Evolutionary conservation across 352 stramenopile species (phyloP).

Genomic region (Globisporangium heterothallicum): DNA sequence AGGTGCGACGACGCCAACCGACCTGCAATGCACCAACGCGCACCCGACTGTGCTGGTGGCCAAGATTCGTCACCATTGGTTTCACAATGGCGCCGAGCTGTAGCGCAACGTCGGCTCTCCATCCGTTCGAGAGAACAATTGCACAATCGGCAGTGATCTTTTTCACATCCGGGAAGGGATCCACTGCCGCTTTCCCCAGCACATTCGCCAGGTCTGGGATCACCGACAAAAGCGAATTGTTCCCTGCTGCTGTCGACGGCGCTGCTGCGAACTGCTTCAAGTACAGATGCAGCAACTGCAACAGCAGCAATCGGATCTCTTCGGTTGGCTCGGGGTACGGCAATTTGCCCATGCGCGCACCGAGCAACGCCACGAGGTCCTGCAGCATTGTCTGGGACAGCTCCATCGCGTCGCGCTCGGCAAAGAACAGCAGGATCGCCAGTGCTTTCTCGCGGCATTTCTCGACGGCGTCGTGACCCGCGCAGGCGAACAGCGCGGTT

Average conservation of each 20-base stretch:
- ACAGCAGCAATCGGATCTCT: slow-evolving; percentile 69
- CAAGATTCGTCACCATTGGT: slow-evolving; percentile 61
- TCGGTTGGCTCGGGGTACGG: slow-evolving; percentile 77
- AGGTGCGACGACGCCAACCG: too few relatives aligned
- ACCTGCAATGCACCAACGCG: slow-evolving; percentile 67
- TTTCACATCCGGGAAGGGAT: slow-evolving; percentile 81
- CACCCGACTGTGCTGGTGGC: slow-evolving; percentile 80
- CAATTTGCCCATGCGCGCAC: slow-evolving; percentile 60
- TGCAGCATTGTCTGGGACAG: slow-evolving; percentile 31
- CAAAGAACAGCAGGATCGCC: slow-evolving; percentile 49
- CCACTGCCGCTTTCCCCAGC: slow-evolving; percentile 62
- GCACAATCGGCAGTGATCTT: slow-evolving; percentile 63
- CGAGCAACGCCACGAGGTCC: slow-evolving; percentile 42
- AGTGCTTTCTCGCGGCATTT: slow-evolving; percentile 76
- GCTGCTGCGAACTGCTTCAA: slow-evolving; percentile 39
- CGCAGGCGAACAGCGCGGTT: slow-evolving; percentile 41
- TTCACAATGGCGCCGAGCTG: slow-evolving; percentile 66
- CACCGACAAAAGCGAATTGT: slow-evolving; percentile 37
- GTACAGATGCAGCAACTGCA: slow-evolving; percentile 51
- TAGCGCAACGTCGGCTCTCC: slow-evolving; percentile 52
- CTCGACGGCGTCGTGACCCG: slow-evolving; percentile 50
- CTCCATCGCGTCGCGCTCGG: slow-evolving; percentile 40
- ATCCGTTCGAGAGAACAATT: slow-evolving; percentile 45
- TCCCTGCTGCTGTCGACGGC: slow-evolving; percentile 5
- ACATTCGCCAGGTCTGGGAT: slow-evolving; percentile 66